Evolutionary conservation across 2,329 filamentous ascomycete genomes (phyloP).

Genomic region (Hysterium pulicare): DNA sequence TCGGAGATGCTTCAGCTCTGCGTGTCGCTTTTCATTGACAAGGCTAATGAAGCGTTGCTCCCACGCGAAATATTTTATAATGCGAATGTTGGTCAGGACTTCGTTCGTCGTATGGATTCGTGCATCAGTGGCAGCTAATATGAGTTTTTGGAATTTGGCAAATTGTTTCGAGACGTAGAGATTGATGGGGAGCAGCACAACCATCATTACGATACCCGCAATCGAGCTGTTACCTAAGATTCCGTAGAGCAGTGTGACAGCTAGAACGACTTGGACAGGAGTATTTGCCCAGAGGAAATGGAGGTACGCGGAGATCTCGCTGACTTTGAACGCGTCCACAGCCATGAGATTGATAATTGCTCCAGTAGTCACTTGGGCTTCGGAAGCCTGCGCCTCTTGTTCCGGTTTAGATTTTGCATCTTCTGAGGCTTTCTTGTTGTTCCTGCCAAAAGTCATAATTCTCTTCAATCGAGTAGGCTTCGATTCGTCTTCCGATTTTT

Average conservation of each 20-base stretch:
- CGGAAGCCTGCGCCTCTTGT: slow-evolving; percentile 37
- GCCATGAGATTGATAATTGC: slow-evolving; percentile 99
- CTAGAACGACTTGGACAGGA: slow-evolving; percentile 81
- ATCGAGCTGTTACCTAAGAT: slow-evolving; percentile 93
- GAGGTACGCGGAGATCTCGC: slow-evolving; percentile 88
- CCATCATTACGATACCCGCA: slow-evolving; percentile 88
- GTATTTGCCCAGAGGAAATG: slow-evolving; percentile 94
- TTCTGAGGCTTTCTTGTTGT: slow-evolving; percentile 49
- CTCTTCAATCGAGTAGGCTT: slow-evolving; percentile 45
- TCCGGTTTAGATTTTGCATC: slow-evolving; percentile 36
- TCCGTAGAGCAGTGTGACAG: slow-evolving; percentile 76
- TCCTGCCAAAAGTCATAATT: slow-evolving; percentile 56
- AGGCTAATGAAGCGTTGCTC: slow-evolving; percentile 83
- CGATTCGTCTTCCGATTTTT: slow-evolving; percentile 41
- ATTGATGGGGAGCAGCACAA: slow-evolving; percentile 83
- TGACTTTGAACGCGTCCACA: slow-evolving; percentile 98
- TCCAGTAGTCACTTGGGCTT: slow-evolving; percentile 83
- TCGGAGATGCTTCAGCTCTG: slow-evolving; percentile 75
- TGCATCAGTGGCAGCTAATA: slow-evolving; percentile 90
- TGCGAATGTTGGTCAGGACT: slow-evolving; percentile 92
- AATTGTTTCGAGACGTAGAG: slow-evolving; percentile 85
- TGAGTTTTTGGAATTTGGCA: slow-evolving; percentile 79
- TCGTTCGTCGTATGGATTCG: slow-evolving; percentile 96
- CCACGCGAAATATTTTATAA: slow-evolving; percentile 99
- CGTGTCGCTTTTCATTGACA: slow-evolving; percentile 81